phyloP scores from a whole-genome alignment of 1,284 basidiomycete genomes.

The Leccinum angustisporum region DNA sequence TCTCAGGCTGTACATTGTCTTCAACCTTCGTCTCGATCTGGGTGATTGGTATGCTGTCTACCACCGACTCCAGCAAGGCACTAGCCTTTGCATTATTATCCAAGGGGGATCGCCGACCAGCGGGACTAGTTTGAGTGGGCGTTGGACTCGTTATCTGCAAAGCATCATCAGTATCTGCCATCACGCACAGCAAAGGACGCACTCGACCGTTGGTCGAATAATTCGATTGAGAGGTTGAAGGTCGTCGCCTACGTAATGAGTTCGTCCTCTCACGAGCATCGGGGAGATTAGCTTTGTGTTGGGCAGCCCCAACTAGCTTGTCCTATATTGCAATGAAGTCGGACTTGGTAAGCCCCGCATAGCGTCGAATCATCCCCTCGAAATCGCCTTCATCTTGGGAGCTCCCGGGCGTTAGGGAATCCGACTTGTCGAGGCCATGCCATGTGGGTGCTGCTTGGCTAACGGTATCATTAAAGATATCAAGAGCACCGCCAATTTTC shows the following conservation, averaged over 20 bases:
- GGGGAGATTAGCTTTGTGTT: slow-evolving; percentile 52
- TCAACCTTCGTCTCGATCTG: slow-evolving; percentile 30
- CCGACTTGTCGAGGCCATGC: slow-evolving; percentile 60
- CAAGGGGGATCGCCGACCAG: slow-evolving; percentile 34
- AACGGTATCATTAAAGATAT: slow-evolving; percentile 48
- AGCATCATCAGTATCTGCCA: slow-evolving; percentile 9
- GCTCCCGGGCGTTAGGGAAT: slow-evolving; percentile 46
- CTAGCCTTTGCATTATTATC: slow-evolving; percentile 58
- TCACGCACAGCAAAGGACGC: slow-evolving; percentile 25
- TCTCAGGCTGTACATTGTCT: slow-evolving; percentile 27
- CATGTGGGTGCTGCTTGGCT: slow-evolving; percentile 52
- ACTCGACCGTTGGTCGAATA: slow-evolving; percentile 62
- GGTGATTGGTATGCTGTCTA: slow-evolving; percentile 58
- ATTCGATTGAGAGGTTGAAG: slow-evolving; percentile 78
- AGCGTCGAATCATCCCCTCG: slow-evolving; percentile 61
- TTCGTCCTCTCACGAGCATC: slow-evolving; percentile 58
- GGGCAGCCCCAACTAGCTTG: slow-evolving; percentile 60
- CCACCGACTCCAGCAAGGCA: slow-evolving; percentile 65
- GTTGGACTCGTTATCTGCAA: slow-evolving; percentile 56
- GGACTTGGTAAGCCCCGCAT: slow-evolving; percentile 63
- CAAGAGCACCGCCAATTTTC: slow-evolving; percentile 50
- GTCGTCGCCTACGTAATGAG: slow-evolving; percentile 63
- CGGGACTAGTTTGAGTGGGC: slow-evolving; percentile 29
- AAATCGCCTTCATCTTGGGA: slow-evolving; percentile 59
- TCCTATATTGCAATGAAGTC: slow-evolving; percentile 74